Evolutionary conservation across 2,329 filamentous ascomycete genomes (phyloP).

Genomic region (Scolecobasidium constrictum): DNA sequence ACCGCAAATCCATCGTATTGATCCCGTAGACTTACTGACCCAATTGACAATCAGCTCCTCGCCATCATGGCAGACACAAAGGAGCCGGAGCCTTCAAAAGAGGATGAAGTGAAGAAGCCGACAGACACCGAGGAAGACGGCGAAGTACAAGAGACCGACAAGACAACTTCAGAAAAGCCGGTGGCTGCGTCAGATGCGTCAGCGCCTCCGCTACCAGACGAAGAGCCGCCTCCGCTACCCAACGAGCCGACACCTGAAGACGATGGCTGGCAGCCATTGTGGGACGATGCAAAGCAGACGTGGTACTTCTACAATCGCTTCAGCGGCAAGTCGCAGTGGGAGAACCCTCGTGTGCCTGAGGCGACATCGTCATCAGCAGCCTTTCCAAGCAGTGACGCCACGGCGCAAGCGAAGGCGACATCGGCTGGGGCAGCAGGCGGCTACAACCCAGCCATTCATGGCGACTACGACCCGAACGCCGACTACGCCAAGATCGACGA

Average conservation of each 20-base stretch:
- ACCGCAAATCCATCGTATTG: too few species aligned
- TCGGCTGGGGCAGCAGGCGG: constrained; percentile 46
- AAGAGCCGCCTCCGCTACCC: constrained; percentile 33
- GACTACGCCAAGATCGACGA: constrained; percentile 59
- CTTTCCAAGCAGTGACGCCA: constrained; percentile 2
- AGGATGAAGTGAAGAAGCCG: too few species aligned
- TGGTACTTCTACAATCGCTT: constrained; percentile 83
- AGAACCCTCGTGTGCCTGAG: constrained; percentile 64
- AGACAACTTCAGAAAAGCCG: background rate
- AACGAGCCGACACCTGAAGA: constrained; percentile 41
- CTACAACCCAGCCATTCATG: constrained; percentile 94
- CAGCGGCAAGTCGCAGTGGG: constrained; percentile 67
- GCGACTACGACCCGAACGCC: constrained; percentile 92
- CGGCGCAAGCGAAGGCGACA: constrained; percentile 13
- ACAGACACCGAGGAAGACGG: background rate
- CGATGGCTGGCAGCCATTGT: constrained; percentile 71
- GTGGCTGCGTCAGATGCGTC: constrained; percentile 13
- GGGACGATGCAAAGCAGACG: constrained; percentile 56
- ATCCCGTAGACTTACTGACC: too few species aligned
- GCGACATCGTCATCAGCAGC: constrained; percentile 15
- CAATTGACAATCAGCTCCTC: too few species aligned
- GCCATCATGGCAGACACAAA: too few species aligned
- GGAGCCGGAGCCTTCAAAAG: too few species aligned
- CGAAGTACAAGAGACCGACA: background rate
- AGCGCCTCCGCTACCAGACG: constrained; percentile 19